These are phyloP conservation scores for Paratinospora sagittata DNA, from an alignment of 164 flowering plant genomes.

Conservation along the genomic window DNA sequence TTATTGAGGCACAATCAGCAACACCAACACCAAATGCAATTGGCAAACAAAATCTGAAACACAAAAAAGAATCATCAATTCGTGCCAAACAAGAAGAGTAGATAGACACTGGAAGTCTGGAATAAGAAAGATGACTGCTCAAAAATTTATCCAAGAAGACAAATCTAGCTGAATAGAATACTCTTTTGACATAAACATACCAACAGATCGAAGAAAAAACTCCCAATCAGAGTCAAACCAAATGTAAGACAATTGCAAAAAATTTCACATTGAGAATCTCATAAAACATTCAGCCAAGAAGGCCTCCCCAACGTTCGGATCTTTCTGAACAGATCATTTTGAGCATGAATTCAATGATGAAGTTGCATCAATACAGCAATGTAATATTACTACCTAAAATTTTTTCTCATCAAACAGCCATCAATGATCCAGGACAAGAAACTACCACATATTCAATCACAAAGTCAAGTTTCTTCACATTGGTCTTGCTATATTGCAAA, in stretches of 20 bases:
- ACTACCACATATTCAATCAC: no score
- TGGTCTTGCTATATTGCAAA: neutral
- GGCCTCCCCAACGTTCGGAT: no score
- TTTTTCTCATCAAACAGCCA: neutral
- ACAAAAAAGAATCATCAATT: neutral
- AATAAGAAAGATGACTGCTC: neutral
- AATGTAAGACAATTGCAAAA: no score
- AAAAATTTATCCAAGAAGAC: neutral
- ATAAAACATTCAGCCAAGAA: neutral
- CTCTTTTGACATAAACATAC: neutral
- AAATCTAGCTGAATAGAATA: neutral
- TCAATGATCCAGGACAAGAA: neutral
- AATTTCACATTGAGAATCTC: neutral
- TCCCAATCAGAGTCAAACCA: neutral
- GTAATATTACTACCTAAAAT: neutral
- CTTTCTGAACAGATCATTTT: neutral
- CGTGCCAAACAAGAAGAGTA: neutral
- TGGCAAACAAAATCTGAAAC: slow-evolving; percentile 11
- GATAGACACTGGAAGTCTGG: neutral
- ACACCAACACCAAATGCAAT: neutral
- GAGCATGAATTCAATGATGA: neutral
- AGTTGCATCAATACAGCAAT: neutral
- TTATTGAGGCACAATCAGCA: neutral
- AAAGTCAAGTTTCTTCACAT: neutral
- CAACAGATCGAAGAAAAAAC: neutral